Evolutionary conservation across 257 asterid species (phyloP).

Genomic region (Solanum microdontum): DNA sequence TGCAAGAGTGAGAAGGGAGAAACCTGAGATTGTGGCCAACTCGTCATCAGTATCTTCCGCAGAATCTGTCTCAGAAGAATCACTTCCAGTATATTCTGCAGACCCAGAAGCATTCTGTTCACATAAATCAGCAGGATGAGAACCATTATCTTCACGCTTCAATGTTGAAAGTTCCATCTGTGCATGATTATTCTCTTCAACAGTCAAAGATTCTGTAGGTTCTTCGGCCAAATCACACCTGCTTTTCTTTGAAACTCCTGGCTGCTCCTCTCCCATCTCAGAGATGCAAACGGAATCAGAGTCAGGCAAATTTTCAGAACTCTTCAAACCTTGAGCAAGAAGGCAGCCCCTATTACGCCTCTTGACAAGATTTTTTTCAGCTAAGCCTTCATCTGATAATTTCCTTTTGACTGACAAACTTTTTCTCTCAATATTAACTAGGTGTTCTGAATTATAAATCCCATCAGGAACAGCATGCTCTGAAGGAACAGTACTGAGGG

Average conservation of each 20-base stretch:
- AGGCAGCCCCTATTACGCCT: slow-evolving; percentile 15
- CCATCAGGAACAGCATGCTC: slow-evolving; percentile 14
- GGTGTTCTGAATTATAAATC: slow-evolving; percentile 11
- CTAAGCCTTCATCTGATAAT: slow-evolving; percentile 33
- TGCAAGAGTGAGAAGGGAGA: background rate
- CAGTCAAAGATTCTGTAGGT: slow-evolving; percentile 35
- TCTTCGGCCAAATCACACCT: slow-evolving; percentile 38
- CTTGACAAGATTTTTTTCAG: slow-evolving; percentile 24
- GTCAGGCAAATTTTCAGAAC: slow-evolving; percentile 23
- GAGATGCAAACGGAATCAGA: slow-evolving; percentile 18
- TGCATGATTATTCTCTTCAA: slow-evolving; percentile 23
- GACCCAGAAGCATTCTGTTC: slow-evolving; percentile 62
- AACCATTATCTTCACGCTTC: slow-evolving; percentile 33
- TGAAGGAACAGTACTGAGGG: slow-evolving; percentile 50
- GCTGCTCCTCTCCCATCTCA: slow-evolving; percentile 50
- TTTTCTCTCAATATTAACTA: slow-evolving; percentile 3
- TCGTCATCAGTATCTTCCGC: slow-evolving; percentile 72
- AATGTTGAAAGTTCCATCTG: slow-evolving; percentile 38
- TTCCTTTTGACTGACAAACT: slow-evolving; percentile 15
- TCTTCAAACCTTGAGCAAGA: slow-evolving; percentile 24
- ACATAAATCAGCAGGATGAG: slow-evolving; percentile 31
- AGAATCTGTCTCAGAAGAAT: slow-evolving; percentile 86
- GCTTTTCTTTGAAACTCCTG: slow-evolving; percentile 46
- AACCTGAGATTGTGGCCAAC: slow-evolving; percentile 73
- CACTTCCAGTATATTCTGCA: slow-evolving; percentile 87